A percentile compares a stretch with the other conserved stretches of the same genome.
Evolutionary conservation across 345 rosid genomes (phyloP).

Genomic region (Streptanthus diversifolius): DNA sequence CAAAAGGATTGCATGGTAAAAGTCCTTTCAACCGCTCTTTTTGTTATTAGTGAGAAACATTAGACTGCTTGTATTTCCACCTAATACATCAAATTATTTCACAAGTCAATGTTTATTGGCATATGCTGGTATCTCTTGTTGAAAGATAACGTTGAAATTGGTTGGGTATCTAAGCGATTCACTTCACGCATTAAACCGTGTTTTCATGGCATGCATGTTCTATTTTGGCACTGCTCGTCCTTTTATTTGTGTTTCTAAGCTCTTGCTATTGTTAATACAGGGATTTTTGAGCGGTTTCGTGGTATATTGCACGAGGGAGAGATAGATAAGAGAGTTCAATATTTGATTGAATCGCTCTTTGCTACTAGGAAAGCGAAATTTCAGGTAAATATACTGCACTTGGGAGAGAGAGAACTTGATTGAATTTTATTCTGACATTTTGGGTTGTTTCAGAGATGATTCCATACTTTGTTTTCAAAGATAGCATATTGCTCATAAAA

Average conservation of each 20-base stretch:
- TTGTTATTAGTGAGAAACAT: not conserved
- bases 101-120: not conserved
- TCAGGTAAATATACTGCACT: conserved; percentile 46
- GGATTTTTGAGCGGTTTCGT: conserved; percentile 89
- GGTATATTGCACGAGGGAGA: conserved; percentile 98
- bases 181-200: not conserved
- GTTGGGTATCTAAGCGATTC: not conserved
- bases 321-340: conserved; percentile 90
- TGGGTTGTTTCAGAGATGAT: not conserved
- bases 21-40: conserved; percentile 1
- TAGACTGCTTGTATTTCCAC: not conserved
- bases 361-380: conserved; percentile 86
- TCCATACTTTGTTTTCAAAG: not conserved
- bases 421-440: not conserved
- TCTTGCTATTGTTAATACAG: conserved; percentile 38
- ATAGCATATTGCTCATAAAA: not conserved
- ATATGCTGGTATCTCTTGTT: not conserved
- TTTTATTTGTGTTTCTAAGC: conserved; percentile 6
- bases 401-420: not conserved
- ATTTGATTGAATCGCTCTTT: conserved; percentile 82
- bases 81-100: not conserved
- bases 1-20: conserved; percentile 82
- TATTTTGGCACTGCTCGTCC: not conserved
- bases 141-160: not conserved
- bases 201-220: conserved; percentile 4